phyloP scores from a whole-genome alignment of 2,329 filamentous ascomycete species.

The Cladosporium sp. region DNA sequence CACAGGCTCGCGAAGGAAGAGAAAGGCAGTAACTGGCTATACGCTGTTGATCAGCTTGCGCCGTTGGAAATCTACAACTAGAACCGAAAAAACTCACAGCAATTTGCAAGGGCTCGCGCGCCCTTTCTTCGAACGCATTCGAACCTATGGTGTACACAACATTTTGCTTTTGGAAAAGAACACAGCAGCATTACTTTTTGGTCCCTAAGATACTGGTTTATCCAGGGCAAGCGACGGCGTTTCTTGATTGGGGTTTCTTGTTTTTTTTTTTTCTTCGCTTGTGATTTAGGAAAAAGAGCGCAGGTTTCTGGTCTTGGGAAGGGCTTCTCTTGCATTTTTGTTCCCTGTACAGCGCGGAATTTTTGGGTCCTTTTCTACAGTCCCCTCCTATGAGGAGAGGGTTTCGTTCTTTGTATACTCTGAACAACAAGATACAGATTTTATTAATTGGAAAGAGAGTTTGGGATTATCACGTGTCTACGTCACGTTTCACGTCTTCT shows the following conservation, averaged over 20 bases:
- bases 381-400: too few relatives aligned
- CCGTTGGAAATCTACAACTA: constrained; percentile 82
- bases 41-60: constrained; percentile 92
- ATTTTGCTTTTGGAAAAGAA: not conserved
- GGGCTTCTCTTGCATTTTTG: not conserved
- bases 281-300: not conserved
- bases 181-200: not conserved
- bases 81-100: not conserved
- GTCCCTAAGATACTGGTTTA: not conserved
- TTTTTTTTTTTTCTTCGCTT: not conserved
- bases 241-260: not conserved
- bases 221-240: not conserved
- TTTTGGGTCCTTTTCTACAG: too few relatives aligned
- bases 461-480: too few relatives aligned
- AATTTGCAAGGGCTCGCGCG: not conserved
- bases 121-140: not conserved
- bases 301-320: not conserved
- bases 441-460: too few relatives aligned
- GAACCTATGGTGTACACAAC: not conserved
- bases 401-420: too few relatives aligned
- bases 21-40: constrained; percentile 91
- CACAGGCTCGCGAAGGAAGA: constrained; percentile 77
- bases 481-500: too few relatives aligned
- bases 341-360: not conserved
- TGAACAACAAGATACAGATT: too few relatives aligned